Evolutionary conservation across 345 rosid species (phyloP).

Genomic region (Rhodamnia rubescens): DNA sequence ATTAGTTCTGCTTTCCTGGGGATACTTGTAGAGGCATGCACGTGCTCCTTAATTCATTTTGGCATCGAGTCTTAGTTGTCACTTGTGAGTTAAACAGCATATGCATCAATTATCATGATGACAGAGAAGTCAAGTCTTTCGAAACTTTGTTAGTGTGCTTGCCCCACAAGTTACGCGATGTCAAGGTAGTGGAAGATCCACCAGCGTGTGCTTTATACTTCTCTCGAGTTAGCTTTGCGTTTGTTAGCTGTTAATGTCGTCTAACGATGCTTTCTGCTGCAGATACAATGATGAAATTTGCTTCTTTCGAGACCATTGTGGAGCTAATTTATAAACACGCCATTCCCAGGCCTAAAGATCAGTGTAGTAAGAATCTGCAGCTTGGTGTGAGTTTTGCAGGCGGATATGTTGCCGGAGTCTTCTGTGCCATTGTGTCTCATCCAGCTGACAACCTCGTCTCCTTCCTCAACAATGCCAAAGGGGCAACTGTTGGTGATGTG

Average conservation of each 20-base stretch:
- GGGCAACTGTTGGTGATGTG: slow-evolving; percentile 96
- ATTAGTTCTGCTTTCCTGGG: neutral
- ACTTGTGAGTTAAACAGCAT: neutral
- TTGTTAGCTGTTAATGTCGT: neutral
- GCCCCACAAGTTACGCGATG: neutral
- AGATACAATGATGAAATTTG: slow-evolving; percentile 99
- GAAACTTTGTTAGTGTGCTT: neutral
- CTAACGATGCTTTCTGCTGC: neutral
- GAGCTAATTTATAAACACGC: slow-evolving; percentile 83
- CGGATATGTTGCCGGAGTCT: slow-evolving; percentile 86
- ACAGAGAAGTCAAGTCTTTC: neutral
- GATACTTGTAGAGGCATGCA: neutral
- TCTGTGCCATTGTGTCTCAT: slow-evolving; percentile 85
- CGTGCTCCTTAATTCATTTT: neutral
- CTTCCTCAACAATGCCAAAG: slow-evolving; percentile 96
- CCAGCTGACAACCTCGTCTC: slow-evolving; percentile 97
- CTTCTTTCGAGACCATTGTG: slow-evolving; percentile 87
- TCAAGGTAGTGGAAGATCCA: neutral
- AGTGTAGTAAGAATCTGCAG: slow-evolving; percentile 79
- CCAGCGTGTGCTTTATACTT: neutral
- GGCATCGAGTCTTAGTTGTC: neutral
- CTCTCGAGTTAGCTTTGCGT: neutral
- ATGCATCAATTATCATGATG: neutral
- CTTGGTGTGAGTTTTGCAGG: slow-evolving; percentile 95
- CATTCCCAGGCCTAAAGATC: slow-evolving; percentile 70